Base-by-base conservation (phyloP, 257 asterid species). In the Capsicum chinense region DNA sequence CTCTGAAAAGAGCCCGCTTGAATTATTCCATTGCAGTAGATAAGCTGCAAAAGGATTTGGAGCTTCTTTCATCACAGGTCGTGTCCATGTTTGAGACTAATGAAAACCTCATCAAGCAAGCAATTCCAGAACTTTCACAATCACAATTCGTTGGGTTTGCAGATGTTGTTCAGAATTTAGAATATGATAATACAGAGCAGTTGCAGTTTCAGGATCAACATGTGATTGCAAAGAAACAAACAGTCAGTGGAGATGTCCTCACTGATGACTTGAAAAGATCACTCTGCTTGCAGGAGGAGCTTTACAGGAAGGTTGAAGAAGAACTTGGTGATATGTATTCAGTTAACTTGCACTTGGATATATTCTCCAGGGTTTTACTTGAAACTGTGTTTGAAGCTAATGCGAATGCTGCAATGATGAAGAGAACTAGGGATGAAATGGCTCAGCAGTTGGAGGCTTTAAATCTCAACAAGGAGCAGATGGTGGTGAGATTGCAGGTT, bases 21-120 rank as follows among this genome's bases (percentile, higher is more conserved):
- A 97, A 97, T 87, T 95, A 97, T 91, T 90, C 98, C 12, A 93
- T 97, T 69, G 99, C 98, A 12, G 99, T 97, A 70, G 97, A 94
- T 85, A 95, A 94, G 86, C 89, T 97, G 86, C 99, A 95, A 39
- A 95, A 97, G 88, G 99, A 97, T 80, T 98, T 97, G 58, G 97
- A 92, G 88, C 92, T 97, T 71, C 98, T 97, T 86, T 95, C 99
- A 8, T 95, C 97, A 50, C 99, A 97, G 93, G 98, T 97, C 50
- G 87, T 92, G 33, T 92, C 98, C 86, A 91, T 97, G 98, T 95
- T 93, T 76, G 97, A 95, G 92, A 91, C 95, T 7, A 97, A 95
- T 66, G 97, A 95, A 82, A 93, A 83, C 87, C 92, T 97, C 86
- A 97, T 95, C 59, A 93, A 93, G 92, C 94, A 93, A 88, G 98